Percentiles rank a stretch among this genome's conserved stretches.
These are phyloP conservation scores for Orbilia ellipsospora DNA, from an alignment of 2,329 filamentous ascomycete species.

Conservation along the genomic window DNA sequence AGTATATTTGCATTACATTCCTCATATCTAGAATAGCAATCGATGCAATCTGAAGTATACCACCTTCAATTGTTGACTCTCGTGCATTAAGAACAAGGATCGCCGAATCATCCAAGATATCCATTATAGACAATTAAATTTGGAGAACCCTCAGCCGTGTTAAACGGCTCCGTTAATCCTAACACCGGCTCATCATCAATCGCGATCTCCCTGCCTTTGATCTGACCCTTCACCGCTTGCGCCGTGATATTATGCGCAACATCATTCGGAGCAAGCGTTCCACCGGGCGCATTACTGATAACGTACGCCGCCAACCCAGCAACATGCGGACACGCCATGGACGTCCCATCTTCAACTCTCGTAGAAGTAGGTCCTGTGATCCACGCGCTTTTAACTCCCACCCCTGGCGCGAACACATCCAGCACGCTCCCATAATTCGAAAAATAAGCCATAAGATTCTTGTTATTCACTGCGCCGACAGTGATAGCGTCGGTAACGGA, in stretches of 20 bases:
- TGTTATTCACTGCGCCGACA: constrained; percentile 62
- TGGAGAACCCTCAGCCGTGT: background rate
- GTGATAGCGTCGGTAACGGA: constrained; percentile 62
- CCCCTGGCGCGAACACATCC: constrained; percentile 70
- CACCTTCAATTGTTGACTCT: too few species aligned
- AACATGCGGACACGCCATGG: constrained; percentile 68
- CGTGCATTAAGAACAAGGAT: background rate
- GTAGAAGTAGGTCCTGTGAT: constrained; percentile 65
- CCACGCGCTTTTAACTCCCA: constrained; percentile 67
- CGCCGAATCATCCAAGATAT: background rate
- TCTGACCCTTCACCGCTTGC: background rate
- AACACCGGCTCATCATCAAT: background rate
- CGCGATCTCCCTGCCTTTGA: background rate
- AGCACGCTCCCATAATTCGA: constrained; percentile 63
- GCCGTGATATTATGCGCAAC: background rate
- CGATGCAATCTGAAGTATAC: too few species aligned
- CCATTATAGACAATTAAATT: background rate
- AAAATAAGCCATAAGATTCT: constrained; percentile 61
- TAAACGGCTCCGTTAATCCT: background rate
- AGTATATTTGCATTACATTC: too few species aligned
- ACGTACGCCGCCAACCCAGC: constrained; percentile 68
- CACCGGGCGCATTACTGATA: constrained; percentile 35
- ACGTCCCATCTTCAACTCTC: constrained; percentile 66
- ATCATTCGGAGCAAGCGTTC: background rate
- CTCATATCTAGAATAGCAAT: too few species aligned